A percentile compares a stretch with the other conserved stretches of the same genome.
Evolutionary conservation across 495 filamentous ascomycete genomes (phyloP).

Genomic region (Aspergillus carlsbadensis): DNA sequence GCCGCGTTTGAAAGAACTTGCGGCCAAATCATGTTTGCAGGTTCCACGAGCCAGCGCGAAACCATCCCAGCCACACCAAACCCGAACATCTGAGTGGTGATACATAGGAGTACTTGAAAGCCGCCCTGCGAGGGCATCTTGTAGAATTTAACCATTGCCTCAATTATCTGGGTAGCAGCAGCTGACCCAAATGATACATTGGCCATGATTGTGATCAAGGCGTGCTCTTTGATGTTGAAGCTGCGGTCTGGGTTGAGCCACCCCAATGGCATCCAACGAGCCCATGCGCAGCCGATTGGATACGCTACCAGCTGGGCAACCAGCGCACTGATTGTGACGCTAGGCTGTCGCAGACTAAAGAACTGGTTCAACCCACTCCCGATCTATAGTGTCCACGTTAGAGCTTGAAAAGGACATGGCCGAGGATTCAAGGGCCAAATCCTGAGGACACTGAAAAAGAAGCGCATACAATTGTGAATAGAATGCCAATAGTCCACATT

Average conservation of each 20-base stretch:
- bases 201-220: conserved; percentile 74
- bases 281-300: conserved; percentile 64
- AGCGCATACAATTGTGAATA: conserved; percentile 54
- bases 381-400: conserved; percentile 25
- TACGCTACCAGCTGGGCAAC: conserved; percentile 72
- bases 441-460: conserved; percentile 20
- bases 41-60: conserved; percentile 61
- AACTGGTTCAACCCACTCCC: conserved; percentile 72
- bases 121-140: conserved; percentile 63
- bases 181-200: conserved; percentile 61
- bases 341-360: conserved; percentile 60
- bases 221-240: conserved; percentile 82
- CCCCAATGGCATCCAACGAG: conserved; percentile 52
- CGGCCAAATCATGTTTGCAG: conserved; percentile 91
- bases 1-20: conserved; percentile 83
- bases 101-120: conserved; percentile 65
- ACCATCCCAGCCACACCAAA: conserved; percentile 69
- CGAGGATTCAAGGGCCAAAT: not conserved
- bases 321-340: conserved; percentile 64
- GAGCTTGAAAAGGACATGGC: not conserved
- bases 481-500: conserved; percentile 69
- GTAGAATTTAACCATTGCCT: conserved; percentile 67
- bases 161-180: conserved; percentile 67
- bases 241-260: conserved; percentile 65
- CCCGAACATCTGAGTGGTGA: conserved; percentile 72